Base-by-base conservation (phyloP, 148 eudicot species). In the Chenopodium formosanum region DNA sequence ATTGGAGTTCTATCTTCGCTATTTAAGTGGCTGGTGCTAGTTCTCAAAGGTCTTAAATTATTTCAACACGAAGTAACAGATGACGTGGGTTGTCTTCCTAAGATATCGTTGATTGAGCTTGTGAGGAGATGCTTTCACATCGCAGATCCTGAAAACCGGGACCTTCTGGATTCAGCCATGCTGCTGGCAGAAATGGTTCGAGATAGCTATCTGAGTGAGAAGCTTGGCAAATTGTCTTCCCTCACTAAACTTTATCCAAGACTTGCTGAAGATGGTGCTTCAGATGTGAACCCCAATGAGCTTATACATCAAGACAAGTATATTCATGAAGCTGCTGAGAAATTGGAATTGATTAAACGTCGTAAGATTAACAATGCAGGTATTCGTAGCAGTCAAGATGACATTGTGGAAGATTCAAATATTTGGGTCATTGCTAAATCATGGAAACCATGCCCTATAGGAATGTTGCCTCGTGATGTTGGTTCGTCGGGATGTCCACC, bases 361-460 rank as follows among this genome's bases (percentile, higher is more conserved):
- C 70, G 60, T 23, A 83, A 66, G 74, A 34, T 19, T 74, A 80
- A 84, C 76, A 85, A 53, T 14, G 58, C 84, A 74, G 82, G 53
- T 31, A 32, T 76, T 78, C 50, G 63, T 47, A 81, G 72, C 74
- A 65, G 80, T 11, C 69, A 66, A 23, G 82, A 83, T 20, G 77
- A 80, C 7, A 80, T 47, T 73, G 22, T 29, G 34, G 82, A 47
- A 70, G 82, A 68, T 13, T 78, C 76, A 23, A 81, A 70, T 65
- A 81, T 80, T 80, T 95, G 99, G 99, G 64, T 76, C 32, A 82
- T 91, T 73, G 89, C 86, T 12, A 90, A 91, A 73, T 89, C 93
- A 58, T 95, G 97, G 99, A 95, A 90, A 13, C 82, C 92, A 47
- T 93, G 97, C 58, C 94, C 97, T 1, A 90, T 95, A 58, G 97